phyloP scores from a whole-genome alignment of 331 rosid genomes.

The Malus hybrid region DNA sequence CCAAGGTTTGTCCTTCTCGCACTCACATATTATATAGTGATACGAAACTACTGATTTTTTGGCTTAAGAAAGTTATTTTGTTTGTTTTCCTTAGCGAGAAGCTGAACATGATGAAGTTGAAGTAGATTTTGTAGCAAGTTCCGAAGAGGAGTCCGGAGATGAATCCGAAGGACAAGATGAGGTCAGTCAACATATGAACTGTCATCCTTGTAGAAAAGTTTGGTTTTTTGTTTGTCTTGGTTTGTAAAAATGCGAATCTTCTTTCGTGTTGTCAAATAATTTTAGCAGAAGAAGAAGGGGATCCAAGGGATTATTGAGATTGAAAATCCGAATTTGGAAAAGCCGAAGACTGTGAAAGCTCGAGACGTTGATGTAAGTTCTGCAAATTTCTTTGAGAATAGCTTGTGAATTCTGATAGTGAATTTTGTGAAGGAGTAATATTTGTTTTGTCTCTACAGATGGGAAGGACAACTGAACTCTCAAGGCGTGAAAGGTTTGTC shows the following conservation, averaged over 20 bases:
- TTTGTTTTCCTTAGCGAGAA: slow-evolving; percentile 28
- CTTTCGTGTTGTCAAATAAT: slow-evolving; percentile 6
- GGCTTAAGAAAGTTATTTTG: neutral
- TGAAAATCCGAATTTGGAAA: slow-evolving; percentile 64
- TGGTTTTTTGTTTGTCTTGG: neutral
- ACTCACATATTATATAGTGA: neutral
- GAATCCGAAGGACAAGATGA: slow-evolving; percentile 37
- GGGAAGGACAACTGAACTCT: slow-evolving; percentile 50
- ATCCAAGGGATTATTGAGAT: slow-evolving; percentile 52
- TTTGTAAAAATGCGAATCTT: neutral
- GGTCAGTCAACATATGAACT: slow-evolving; percentile 25
- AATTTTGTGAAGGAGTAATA: neutral
- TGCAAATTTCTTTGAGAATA: neutral
- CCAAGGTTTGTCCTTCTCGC: slow-evolving; percentile 23
- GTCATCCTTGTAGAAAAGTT: neutral
- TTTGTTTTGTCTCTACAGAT: slow-evolving; percentile 23
- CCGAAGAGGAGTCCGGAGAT: slow-evolving; percentile 41
- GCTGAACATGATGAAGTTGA: slow-evolving; percentile 27
- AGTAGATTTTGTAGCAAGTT: slow-evolving; percentile 37
- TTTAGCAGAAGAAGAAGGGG: slow-evolving; percentile 56
- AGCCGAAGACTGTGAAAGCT: slow-evolving; percentile 45
- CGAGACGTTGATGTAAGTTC: slow-evolving; percentile 49
- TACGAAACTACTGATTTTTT: neutral
- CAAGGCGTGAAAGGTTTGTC: slow-evolving; percentile 66
- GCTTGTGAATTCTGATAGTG: neutral